Conservation (phyloP, 2,329 filamentous ascomycete genomes). For the Diaporthe vaccinii region DNA sequence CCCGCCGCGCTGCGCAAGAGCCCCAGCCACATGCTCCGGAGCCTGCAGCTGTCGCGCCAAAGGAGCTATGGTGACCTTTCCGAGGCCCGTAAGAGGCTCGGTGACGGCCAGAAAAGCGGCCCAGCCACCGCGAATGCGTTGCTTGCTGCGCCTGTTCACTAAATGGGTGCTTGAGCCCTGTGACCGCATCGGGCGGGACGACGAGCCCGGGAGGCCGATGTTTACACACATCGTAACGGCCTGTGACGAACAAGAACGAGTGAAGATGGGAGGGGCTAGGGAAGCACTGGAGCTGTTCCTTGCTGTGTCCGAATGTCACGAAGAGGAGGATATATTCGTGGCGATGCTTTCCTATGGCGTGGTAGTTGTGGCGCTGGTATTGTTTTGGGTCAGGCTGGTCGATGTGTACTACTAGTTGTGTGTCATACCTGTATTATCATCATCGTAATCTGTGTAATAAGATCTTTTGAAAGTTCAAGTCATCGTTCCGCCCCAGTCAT, state of each 20-base stretch:
- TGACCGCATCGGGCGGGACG: not conserved
- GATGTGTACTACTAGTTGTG: slow-evolving; percentile 31
- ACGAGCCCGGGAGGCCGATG: slow-evolving; percentile 4
- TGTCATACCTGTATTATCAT: slow-evolving; percentile 22
- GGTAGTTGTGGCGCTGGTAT: slow-evolving; percentile 17
- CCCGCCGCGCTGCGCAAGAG: slow-evolving; percentile 39
- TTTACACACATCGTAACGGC: slow-evolving; percentile 20
- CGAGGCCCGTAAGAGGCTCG: slow-evolving; percentile 38
- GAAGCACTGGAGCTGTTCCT: slow-evolving; percentile 30
- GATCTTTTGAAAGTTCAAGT: slow-evolving; percentile 23
- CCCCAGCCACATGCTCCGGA: slow-evolving; percentile 41
- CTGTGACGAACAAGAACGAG: not conserved
- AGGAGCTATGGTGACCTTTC: slow-evolving; percentile 41
- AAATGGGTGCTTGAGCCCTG: slow-evolving; percentile 14
- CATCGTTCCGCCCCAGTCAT: not conserved
- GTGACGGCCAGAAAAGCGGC: slow-evolving; percentile 36
- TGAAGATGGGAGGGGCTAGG: slow-evolving; percentile 27
- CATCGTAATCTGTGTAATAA: slow-evolving; percentile 20
- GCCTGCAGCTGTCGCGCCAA: slow-evolving; percentile 39
- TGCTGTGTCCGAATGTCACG: not conserved
- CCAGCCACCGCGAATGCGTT: slow-evolving; percentile 28
- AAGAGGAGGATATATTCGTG: slow-evolving; percentile 39
- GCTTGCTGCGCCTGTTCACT: slow-evolving; percentile 40
- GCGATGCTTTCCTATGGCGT: slow-evolving; percentile 37
- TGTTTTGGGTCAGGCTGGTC: slow-evolving; percentile 34